These are phyloP conservation scores for Acanthamoeba quina DNA, from an alignment of 208 protist species.

Conservation along the genomic window DNA sequence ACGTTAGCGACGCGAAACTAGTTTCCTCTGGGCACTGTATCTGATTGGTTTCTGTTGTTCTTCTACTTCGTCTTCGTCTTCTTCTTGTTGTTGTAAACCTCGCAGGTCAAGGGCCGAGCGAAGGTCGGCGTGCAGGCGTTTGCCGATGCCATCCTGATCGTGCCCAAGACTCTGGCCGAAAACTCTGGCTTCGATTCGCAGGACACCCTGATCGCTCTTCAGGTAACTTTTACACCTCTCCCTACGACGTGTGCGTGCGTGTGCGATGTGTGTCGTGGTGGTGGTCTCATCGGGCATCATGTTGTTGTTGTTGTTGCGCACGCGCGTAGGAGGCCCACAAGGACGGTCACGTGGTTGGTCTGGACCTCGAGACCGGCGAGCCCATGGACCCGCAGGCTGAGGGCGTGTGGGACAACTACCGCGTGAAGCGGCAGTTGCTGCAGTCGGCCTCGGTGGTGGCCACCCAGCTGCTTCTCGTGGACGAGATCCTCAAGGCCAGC, in stretches of 20 bases:
- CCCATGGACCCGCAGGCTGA: conserved; percentile 94
- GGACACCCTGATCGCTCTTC: conserved; percentile 96
- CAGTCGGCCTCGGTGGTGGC: conserved; percentile 97
- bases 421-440: conserved; percentile 98
- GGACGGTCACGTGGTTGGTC: conserved; percentile 89
- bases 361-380: conserved; percentile 98
- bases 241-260: no score
- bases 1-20: neutral
- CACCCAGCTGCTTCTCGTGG: conserved; percentile 98
- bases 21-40: neutral
- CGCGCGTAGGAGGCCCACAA: conserved; percentile 80
- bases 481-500: conserved; percentile 99
- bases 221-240: conserved; percentile 90
- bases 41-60: no score
- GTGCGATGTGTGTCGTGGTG: neutral
- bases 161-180: conserved; percentile 98
- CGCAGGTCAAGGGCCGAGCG: conserved; percentile 89
- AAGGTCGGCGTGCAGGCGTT: conserved; percentile 99
- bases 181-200: conserved; percentile 99
- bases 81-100: neutral
- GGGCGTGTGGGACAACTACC: conserved; percentile 99
- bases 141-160: conserved; percentile 98
- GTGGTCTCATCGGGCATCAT: neutral
- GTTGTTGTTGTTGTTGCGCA: neutral
- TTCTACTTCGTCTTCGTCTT: no score